phyloP scores from a whole-genome alignment of 495 filamentous ascomycete species.

The Alectoria sarmentosa region DNA sequence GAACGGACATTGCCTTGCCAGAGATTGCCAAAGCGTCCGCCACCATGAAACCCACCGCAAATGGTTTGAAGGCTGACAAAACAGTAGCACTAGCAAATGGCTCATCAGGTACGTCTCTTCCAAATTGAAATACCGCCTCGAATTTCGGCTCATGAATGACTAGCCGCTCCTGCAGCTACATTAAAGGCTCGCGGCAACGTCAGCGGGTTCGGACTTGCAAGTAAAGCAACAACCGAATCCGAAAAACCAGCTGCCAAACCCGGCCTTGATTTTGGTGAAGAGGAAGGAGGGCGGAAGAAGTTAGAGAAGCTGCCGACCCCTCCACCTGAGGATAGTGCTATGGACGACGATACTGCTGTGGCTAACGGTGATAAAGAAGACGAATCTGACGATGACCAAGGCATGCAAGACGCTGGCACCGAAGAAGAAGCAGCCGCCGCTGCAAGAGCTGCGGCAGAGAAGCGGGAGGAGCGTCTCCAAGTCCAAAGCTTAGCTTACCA shows the following conservation, averaged over 20 bases:
- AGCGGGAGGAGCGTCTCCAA: conserved; percentile 62
- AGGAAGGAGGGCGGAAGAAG: conserved; percentile 77
- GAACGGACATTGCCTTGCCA: conserved; percentile 56
- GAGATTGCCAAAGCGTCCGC: conserved; percentile 46
- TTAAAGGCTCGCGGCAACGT: conserved; percentile 62
- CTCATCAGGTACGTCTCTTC: conserved; percentile 36
- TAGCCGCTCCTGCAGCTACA: conserved; percentile 28
- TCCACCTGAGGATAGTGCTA: conserved; percentile 49
- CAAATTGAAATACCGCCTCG: conserved; percentile 13
- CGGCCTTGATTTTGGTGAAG: conserved; percentile 78
- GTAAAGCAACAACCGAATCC: conserved; percentile 49
- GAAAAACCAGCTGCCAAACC: conserved; percentile 65
- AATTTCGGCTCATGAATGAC: conserved; percentile 19
- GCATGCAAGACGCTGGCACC: conserved; percentile 64
- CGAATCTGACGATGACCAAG: conserved; percentile 62
- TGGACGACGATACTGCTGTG: conserved; percentile 51
- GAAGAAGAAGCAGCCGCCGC: conserved; percentile 86
- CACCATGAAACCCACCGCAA: conserved; percentile 36
- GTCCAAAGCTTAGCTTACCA: conserved; percentile 41
- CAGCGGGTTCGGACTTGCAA: conserved; percentile 76
- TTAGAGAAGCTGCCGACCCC: conserved; percentile 78
- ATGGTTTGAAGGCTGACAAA: conserved; percentile 47
- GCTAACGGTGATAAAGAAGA: conserved; percentile 52
- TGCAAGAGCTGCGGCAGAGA: conserved; percentile 70
- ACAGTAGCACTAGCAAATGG: conserved; percentile 41